Evolutionary conservation across 331 rosid genomes (phyloP), one percentile per base, ranked within the genome.

Genomic region (Quercus lobata): DNA sequence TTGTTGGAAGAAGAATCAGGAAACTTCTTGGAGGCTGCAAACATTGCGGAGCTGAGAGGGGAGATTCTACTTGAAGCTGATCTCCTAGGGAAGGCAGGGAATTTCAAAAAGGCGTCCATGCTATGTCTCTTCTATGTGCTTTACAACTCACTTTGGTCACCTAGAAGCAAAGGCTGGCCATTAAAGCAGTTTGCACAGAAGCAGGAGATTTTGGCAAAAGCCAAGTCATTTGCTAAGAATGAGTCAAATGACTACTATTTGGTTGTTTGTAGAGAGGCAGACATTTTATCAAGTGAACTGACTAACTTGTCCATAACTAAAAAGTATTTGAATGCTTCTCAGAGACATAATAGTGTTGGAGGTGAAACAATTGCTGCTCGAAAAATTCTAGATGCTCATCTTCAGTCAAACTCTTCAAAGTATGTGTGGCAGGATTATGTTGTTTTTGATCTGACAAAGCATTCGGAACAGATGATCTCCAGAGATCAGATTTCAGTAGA

Each of bases 161-260:
- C 69, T 7, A 91, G 86, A 78, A 75, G 88, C 75, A 76, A 77
- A 73, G 97, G 90, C 19, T 93, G 98, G 98, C 98, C 97, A 5
- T 58, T 93, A 14, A 85, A 85, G 79, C 70, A 30, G 65, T 93
- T 90, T 86, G 7, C 80, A 55, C 44, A 68, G 15, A 89, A 85
- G 85, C 62, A 8, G 6, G 88, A 79, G 54, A 86, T 91, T 56
- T 77, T 93, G 76, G 46, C 7, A n/a, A 87, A 75, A 71, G 98
- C 89, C 6, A 83, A 80, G 79, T 76, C 73, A 15, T 72, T 83
- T 69, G 93, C 95, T 17, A 78, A 73, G 81, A 81, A 85, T 49
- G 85, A 30, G 29, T 77, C 86, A 1, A 62, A 46, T 66, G 55
- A 56, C 71, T 85, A 86, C 44, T 81, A 70, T 57, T 84, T 73